Evolutionary conservation across 139 green algal species (phyloP), one percentile per base, ranked within the genome.

Genomic region (Chloropicon primus): DNA sequence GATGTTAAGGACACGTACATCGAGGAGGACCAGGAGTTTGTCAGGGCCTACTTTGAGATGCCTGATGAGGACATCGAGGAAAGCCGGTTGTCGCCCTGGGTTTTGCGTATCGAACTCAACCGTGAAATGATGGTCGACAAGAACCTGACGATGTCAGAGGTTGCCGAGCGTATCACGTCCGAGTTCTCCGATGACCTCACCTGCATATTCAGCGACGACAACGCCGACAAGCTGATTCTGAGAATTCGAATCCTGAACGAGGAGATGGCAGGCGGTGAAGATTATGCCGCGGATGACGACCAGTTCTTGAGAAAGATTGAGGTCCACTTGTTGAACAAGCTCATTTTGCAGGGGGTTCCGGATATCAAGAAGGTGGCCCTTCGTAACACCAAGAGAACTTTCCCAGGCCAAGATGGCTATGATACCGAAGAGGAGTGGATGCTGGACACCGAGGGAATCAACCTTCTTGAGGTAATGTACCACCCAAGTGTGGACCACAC

Each of bases 371-470:
- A 96, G 86, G 93, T 98, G 73, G 97, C 96, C 84, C 90, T 98
- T 75, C 88, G 94, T 10, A 86, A 94, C 77, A 79, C 85, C 77
- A 95, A 97, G 85, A 77, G 80, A 71, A 91, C 87, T 1, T 71
- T 82, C 21, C 80, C 84, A n/a, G 75, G n/a, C 2, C n/a, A n/a
- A 21, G 80, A 80, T 24, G 85, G 80, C 25, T 97, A 90, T 78
- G 41, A 78, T 21, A 85, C 76, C 25, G 83, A 93, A 24, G 86
- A 89, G 25, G 94, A 99, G 87, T 99, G 94, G 93, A 85, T 98
- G 76, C 86, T 99, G 79, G 96, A 98, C 82, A 99, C 95, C 23
- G 95, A 99, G 79, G 94, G 96, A 24, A 88, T 96, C 80, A 98
- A 97, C 81, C 86, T 99, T 72, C 83, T 93, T 74, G 90, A 93